A percentile compares a stretch with the other conserved stretches of the same genome.
Evolutionary conservation across 768 basidiomycete genomes (phyloP).

Genomic region (Russula sp.): DNA sequence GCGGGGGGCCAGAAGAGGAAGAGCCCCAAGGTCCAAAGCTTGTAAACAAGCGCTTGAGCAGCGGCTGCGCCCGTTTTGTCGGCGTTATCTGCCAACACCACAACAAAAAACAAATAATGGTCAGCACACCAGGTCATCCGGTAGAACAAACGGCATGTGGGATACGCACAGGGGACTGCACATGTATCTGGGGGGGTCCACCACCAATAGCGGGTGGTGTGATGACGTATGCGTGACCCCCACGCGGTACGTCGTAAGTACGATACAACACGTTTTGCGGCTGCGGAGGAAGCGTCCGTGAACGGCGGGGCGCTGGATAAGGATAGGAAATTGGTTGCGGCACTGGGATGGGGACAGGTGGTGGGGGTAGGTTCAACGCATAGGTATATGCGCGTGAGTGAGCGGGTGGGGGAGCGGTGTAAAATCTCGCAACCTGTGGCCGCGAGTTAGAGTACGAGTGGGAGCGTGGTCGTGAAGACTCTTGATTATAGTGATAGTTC

Average conservation of each 20-base stretch:
- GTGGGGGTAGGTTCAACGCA: conserved; percentile 6
- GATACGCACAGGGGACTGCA: conserved; percentile 15
- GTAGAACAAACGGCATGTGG: neutral
- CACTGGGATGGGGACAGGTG: conserved; percentile 6
- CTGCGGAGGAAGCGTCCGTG: conserved; percentile 17
- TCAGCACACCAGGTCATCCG: conserved; percentile 3
- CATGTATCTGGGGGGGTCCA: conserved; percentile 4
- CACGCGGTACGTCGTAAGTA: conserved; percentile 17
- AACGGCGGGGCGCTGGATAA: conserved; percentile 8
- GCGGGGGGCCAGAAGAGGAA: conserved; percentile 10
- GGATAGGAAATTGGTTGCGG: conserved; percentile 5
- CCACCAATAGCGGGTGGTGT: conserved; percentile 3
- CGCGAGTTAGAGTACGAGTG: conserved; percentile 10
- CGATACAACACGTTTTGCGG: conserved; percentile 8
- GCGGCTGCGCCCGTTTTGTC: conserved; percentile 15
- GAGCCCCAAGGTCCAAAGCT: conserved; percentile 18
- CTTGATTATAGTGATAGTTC: neutral
- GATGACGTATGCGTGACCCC: conserved; percentile 17
- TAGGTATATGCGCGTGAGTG: conserved; percentile 23
- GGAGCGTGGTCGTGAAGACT: conserved; percentile 4
- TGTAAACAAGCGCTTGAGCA: conserved; percentile 22
- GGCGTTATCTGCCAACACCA: conserved; percentile 4
- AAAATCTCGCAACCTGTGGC: neutral
- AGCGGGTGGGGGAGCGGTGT: conserved; percentile 4
- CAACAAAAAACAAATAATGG: neutral